Evolutionary conservation across 257 asterid genomes (phyloP).

Genomic region (Ajuga chamaepitys): DNA sequence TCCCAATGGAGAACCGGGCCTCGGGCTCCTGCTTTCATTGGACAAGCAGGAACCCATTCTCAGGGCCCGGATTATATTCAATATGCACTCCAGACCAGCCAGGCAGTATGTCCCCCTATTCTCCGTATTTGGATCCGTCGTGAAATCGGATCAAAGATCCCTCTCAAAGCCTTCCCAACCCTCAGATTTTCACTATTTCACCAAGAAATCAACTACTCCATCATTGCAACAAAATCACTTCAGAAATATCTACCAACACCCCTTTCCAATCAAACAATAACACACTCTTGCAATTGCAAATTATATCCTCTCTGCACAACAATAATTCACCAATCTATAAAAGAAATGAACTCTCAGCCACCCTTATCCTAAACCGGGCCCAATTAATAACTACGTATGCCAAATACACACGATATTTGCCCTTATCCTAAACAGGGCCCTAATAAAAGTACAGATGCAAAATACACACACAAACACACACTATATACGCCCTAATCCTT

Average conservation of each 20-base stretch:
- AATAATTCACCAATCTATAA: slow-evolving; percentile 17
- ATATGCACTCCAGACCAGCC: slow-evolving; percentile 88
- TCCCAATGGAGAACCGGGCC: slow-evolving; percentile 57
- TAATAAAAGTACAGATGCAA: slow-evolving; percentile 2
- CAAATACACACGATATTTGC: not conserved
- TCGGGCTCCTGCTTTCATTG: slow-evolving; percentile 78
- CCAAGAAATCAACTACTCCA: slow-evolving; percentile 14
- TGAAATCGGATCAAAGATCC: slow-evolving; percentile 19
- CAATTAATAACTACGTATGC: not conserved
- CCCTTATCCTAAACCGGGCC: slow-evolving; percentile 20
- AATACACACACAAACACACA: not conserved
- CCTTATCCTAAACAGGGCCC: slow-evolving; percentile 11
- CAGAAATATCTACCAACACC: slow-evolving; percentile 2
- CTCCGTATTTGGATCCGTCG: slow-evolving; percentile 64
- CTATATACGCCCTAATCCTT: not conserved
- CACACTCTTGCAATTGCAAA: not conserved
- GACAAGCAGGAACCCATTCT: slow-evolving; percentile 98
- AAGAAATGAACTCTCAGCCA: slow-evolving; percentile 17
- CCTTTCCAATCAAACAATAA: not conserved
- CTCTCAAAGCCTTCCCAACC: slow-evolving; percentile 9
- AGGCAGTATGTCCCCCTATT: slow-evolving; percentile 48
- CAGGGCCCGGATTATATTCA: slow-evolving; percentile 84
- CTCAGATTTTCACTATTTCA: slow-evolving; percentile 16
- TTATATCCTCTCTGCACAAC: not conserved
- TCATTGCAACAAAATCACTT: slow-evolving; percentile 9